Evolutionary conservation across 2,329 filamentous ascomycete genomes (phyloP).

Genomic region (Aschersonia sp.): DNA sequence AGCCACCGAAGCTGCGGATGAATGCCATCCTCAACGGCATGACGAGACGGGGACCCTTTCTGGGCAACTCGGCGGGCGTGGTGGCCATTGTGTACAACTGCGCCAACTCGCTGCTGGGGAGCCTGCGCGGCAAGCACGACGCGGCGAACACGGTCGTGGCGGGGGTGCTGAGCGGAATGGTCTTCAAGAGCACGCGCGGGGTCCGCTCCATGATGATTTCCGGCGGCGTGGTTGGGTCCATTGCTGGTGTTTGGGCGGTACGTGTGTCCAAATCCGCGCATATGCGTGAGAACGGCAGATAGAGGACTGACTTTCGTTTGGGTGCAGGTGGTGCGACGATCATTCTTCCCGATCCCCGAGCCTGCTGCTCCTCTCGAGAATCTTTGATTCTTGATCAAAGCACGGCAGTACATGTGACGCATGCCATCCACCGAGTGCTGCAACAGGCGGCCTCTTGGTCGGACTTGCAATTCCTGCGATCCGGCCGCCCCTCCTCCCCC

Average conservation of each 20-base stretch:
- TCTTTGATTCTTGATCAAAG: slow-evolving; percentile 9
- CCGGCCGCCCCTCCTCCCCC: too few relatives aligned
- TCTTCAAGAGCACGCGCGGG: slow-evolving; percentile 94
- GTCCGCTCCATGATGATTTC: slow-evolving; percentile 89
- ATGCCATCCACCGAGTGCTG: too few relatives aligned
- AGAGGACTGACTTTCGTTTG: slow-evolving; percentile 1
- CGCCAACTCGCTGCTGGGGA: slow-evolving; percentile 71
- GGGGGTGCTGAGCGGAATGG: slow-evolving; percentile 74
- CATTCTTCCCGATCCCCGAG: slow-evolving; percentile 25
- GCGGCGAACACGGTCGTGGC: slow-evolving; percentile 76
- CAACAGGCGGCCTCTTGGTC: too few relatives aligned
- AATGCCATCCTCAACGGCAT: slow-evolving; percentile 93
- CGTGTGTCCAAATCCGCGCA: slow-evolving; percentile 21
- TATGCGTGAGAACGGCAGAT: too few relatives aligned
- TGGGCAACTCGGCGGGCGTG: slow-evolving; percentile 92
- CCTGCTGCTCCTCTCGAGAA: slow-evolving; percentile 12
- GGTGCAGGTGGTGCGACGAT: slow-evolving; percentile 21
- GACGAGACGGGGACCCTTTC: slow-evolving; percentile 80
- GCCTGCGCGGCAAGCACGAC: slow-evolving; percentile 73
- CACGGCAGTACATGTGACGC: neutral
- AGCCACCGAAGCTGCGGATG: slow-evolving; percentile 78
- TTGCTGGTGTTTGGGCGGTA: slow-evolving; percentile 86
- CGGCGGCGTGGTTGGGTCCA: slow-evolving; percentile 70
- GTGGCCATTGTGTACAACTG: slow-evolving; percentile 95
- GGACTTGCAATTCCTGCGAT: too few relatives aligned